phyloP scores from a whole-genome alignment of 495 filamentous ascomycete genomes.

The Delitschia confertaspora region DNA sequence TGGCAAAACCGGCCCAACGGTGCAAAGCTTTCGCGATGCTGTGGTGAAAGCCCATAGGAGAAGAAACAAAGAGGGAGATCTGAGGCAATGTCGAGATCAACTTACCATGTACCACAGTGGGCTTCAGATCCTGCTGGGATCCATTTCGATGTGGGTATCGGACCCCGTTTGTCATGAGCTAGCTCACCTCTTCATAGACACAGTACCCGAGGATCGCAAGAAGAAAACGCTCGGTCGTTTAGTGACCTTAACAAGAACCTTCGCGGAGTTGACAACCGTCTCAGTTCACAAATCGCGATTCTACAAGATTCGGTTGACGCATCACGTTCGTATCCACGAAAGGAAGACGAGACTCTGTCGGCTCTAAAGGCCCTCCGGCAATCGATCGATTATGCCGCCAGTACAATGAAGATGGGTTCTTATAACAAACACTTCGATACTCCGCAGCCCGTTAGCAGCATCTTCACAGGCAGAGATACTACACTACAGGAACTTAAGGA shows the following conservation, averaged over 20 bases:
- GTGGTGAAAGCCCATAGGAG: slow-evolving; percentile 22
- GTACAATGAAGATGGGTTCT: slow-evolving; percentile 1
- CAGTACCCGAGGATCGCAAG: background rate
- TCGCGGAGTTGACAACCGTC: slow-evolving; percentile 2
- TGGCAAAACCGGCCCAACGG: slow-evolving; percentile 13
- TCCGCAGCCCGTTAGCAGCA: slow-evolving; percentile 31
- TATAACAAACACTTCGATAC: slow-evolving; percentile 31
- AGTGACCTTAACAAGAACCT: slow-evolving; percentile 5
- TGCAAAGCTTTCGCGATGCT: slow-evolving; percentile 15
- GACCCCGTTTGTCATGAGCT: slow-evolving; percentile 5
- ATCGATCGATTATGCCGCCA: slow-evolving; percentile 7
- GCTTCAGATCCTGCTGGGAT: slow-evolving; percentile 25
- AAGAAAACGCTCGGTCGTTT: slow-evolving; percentile 9
- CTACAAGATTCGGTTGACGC: no score
- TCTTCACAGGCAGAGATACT: slow-evolving; percentile 30
- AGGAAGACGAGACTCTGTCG: no score
- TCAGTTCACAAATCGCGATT: background rate
- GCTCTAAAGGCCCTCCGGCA: no score
- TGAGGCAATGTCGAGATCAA: slow-evolving; percentile 17
- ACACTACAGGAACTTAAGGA: slow-evolving; percentile 8
- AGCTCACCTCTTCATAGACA: slow-evolving; percentile 1
- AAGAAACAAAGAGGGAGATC: slow-evolving; percentile 17
- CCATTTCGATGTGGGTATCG: slow-evolving; percentile 17
- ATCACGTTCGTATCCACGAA: no score
- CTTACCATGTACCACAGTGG: slow-evolving; percentile 22